phyloP scores from a whole-genome alignment of 1,284 basidiomycete genomes.

The Ceratobasidium sp. region DNA sequence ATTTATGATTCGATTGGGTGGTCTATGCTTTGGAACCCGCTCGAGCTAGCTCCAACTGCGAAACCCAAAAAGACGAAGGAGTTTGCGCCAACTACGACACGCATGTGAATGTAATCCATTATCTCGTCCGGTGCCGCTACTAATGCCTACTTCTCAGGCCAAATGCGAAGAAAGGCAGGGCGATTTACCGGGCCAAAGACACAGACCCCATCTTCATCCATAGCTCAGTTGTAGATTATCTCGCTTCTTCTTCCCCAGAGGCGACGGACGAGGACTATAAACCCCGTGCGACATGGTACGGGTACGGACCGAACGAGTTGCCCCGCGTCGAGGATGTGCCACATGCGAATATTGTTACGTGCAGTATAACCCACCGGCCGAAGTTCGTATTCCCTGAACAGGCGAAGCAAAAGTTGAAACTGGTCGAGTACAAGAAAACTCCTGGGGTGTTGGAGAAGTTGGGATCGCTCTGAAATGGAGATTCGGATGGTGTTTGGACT shows the following conservation, averaged over 20 bases:
- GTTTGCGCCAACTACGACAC: slow-evolving; percentile 2
- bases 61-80: slow-evolving; percentile 10
- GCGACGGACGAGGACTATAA: slow-evolving; percentile 5
- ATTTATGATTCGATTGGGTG: slow-evolving; percentile 39
- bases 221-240: slow-evolving; percentile 27
- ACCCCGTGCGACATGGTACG: slow-evolving; percentile 36
- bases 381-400: background rate
- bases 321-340: slow-evolving; percentile 28
- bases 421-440: background rate
- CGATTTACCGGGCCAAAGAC: background rate
- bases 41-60: slow-evolving; percentile 2
- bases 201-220: slow-evolving; percentile 35
- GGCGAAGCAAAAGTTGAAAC: background rate
- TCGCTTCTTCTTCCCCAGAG: background rate
- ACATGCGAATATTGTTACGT: background rate
- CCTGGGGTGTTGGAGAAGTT: too few relatives aligned
- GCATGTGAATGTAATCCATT: background rate
- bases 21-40: slow-evolving; percentile 23
- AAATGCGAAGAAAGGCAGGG: slow-evolving; percentile 21
- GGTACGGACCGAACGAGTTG: slow-evolving; percentile 5
- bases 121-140: background rate
- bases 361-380: background rate
- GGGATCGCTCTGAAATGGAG: too few relatives aligned
- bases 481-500: too few relatives aligned
- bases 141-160: background rate